Evolutionary conservation across 805 yeast genomes (phyloP).

Genomic region (Candida methanosorbosa): DNA sequence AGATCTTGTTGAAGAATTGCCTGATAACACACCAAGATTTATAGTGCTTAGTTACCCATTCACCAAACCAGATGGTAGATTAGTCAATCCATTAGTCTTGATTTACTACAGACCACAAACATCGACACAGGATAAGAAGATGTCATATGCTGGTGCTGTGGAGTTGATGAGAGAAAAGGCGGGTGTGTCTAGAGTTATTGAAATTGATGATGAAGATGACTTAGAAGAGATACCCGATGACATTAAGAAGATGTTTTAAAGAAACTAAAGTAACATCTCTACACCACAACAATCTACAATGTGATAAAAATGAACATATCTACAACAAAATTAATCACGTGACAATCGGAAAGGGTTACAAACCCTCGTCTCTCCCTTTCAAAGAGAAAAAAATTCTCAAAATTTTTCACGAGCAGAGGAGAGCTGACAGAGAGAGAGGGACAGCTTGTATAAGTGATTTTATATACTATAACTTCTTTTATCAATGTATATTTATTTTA

Average conservation of each 20-base stretch:
- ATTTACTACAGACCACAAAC: conserved; percentile 88
- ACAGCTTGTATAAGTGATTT: too few relatives aligned
- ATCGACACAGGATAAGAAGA: conserved; percentile 69
- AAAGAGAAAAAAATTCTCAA: too few relatives aligned
- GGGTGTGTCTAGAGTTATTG: conserved; percentile 60
- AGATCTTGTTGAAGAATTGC: conserved; percentile 66
- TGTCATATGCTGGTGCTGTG: conserved; percentile 88
- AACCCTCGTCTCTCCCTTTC: too few relatives aligned
- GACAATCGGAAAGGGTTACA: not conserved
- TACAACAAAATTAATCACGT: too few relatives aligned
- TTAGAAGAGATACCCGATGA: conserved; percentile 33
- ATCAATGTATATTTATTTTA: not conserved
- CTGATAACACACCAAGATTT: conserved; percentile 75
- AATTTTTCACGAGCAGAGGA: too few relatives aligned
- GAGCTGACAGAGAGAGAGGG: too few relatives aligned
- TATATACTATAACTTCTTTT: too few relatives aligned
- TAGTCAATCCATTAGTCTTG: conserved; percentile 64
- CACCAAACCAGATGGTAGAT: conserved; percentile 61
- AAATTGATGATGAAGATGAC: conserved; percentile 62
- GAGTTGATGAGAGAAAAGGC: conserved; percentile 72
- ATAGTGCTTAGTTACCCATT: conserved; percentile 71
- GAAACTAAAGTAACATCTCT: too few relatives aligned
- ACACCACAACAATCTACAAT: too few relatives aligned
- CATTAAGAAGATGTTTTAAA: too few relatives aligned
- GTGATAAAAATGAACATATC: too few relatives aligned